phyloP scores from a whole-genome alignment of 192 early-diverging fungal genomes.

The Coemansia reversa region DNA sequence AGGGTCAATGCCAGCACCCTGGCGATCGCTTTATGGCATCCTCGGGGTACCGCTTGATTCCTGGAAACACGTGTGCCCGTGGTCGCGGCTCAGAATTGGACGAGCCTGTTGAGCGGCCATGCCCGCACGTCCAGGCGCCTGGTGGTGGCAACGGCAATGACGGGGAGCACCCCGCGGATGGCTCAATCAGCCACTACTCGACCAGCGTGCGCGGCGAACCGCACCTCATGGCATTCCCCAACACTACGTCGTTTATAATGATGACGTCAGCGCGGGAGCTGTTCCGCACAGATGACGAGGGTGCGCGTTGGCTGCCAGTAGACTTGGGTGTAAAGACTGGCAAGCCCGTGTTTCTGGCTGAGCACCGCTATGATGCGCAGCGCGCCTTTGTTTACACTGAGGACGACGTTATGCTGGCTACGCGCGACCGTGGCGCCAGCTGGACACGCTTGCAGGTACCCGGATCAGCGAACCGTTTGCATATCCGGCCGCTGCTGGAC shows the following conservation, averaged over 20 bases:
- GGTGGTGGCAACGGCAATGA: conserved; percentile 6
- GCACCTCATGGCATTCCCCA: conserved; percentile 66
- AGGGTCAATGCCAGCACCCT: conserved; percentile 61
- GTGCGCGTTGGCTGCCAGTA: conserved; percentile 63
- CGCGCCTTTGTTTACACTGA: conserved; percentile 67
- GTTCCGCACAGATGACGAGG: conserved; percentile 73
- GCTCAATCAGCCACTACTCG: conserved; percentile 33
- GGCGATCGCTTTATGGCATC: conserved; percentile 70
- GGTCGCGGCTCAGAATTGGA: conserved; percentile 54
- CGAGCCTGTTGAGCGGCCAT: conserved; percentile 58
- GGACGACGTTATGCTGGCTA: conserved; percentile 52
- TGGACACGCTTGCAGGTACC: conserved; percentile 57
- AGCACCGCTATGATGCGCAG: conserved; percentile 68
- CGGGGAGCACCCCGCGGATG: conserved; percentile 1
- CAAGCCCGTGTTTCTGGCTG: conserved; percentile 56
- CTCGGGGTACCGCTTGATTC: conserved; percentile 79
- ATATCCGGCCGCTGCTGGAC: conserved; percentile 69
- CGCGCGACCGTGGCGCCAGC: conserved; percentile 60
- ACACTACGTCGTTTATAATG: conserved; percentile 62
- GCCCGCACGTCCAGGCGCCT: conserved; percentile 44
- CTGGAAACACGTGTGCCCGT: conserved; percentile 75
- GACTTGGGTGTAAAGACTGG: conserved; percentile 44
- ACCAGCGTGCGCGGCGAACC: conserved; percentile 52
- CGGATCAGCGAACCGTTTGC: conserved; percentile 63
- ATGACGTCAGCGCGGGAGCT: conserved; percentile 61